These are phyloP conservation scores for Pulchroboletus neoregius DNA, from an alignment of 1,284 basidiomycete genomes.

Conservation along the genomic window DNA sequence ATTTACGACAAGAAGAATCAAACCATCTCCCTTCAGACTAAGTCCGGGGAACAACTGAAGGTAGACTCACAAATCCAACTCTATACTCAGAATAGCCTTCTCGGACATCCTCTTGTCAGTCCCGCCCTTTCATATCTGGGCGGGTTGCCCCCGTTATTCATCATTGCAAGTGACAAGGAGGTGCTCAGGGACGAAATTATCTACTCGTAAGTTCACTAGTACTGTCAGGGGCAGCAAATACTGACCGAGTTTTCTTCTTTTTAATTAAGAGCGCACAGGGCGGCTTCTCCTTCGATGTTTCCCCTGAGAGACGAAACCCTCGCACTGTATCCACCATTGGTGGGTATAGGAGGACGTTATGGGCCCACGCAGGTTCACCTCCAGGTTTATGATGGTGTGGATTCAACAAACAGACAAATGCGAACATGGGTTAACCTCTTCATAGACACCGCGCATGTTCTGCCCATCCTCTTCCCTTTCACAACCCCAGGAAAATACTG, in stretches of 20 bases:
- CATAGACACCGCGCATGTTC: constrained; percentile 66
- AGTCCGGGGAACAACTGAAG: constrained; percentile 49
- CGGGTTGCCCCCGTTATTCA: constrained; percentile 82
- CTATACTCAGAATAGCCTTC: constrained; percentile 82
- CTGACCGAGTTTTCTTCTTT: neutral
- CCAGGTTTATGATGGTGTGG: constrained; percentile 75
- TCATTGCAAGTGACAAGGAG: constrained; percentile 89
- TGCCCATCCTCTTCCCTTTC: constrained; percentile 81
- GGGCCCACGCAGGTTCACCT: constrained; percentile 86
- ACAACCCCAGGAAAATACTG: constrained; percentile 79
- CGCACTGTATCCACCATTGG: constrained; percentile 60
- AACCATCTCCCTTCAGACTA: constrained; percentile 41
- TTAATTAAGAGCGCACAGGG: constrained; percentile 78
- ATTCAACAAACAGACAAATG: neutral
- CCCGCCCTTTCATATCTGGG: constrained; percentile 83
- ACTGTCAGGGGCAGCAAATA: neutral
- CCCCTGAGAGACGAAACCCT: constrained; percentile 61
- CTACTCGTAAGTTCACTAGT: constrained; percentile 59
- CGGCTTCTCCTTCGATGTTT: constrained; percentile 77
- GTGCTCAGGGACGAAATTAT: constrained; percentile 92
- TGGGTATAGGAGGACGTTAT: constrained; percentile 60
- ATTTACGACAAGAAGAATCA: constrained; percentile 37
- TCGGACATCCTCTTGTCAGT: constrained; percentile 85
- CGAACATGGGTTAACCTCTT: constrained; percentile 2
- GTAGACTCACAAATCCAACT: constrained; percentile 80